A percentile compares a stretch with the other conserved stretches of the same genome.
These are phyloP conservation scores for Paramecium sexaurelia DNA, from an alignment of 73 alveolate genomes.

Conservation along the genomic window DNA sequence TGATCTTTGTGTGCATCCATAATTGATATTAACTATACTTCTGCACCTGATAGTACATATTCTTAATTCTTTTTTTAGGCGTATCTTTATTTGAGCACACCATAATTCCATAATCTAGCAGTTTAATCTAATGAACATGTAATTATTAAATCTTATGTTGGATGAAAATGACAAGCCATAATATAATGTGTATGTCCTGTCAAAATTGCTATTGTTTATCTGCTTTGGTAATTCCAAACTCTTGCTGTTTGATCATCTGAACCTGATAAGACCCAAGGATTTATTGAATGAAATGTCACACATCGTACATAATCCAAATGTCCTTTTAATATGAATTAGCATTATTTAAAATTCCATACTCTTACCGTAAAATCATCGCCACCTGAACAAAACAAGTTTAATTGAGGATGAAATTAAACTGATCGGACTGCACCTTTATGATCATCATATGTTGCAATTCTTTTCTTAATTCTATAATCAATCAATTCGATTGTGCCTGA, in stretches of 20 bases:
- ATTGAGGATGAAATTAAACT: conserved; percentile 79
- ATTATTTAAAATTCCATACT: conserved; percentile 76
- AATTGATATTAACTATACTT: conserved; percentile 87
- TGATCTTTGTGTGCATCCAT: conserved; percentile 95
- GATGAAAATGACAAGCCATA: conserved; percentile 98
- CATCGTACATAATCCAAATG: conserved; percentile 98
- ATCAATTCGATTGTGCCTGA: conserved; percentile 95
- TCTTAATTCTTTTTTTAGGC: conserved; percentile 46
- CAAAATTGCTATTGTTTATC: conserved; percentile 84
- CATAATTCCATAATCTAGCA: conserved; percentile 90
- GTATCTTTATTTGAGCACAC: not conserved
- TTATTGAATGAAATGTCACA: conserved; percentile 96
- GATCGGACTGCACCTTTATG: conserved; percentile 84
- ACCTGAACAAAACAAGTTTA: conserved; percentile 94
- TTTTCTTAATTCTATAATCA: conserved; percentile 89
- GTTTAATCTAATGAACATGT: conserved; percentile 97
- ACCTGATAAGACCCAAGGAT: conserved; percentile 98
- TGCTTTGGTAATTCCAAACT: conserved; percentile 98
- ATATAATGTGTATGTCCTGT: conserved; percentile 99
- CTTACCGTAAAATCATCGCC: conserved; percentile 99
- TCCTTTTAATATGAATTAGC: conserved; percentile 91
- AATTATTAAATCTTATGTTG: conserved; percentile 92
- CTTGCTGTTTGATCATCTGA: conserved; percentile 83
- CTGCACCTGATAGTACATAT: conserved; percentile 67
- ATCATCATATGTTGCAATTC: conserved; percentile 78